These are phyloP conservation scores for Hyaloscypha finlandica DNA, from an alignment of 495 filamentous ascomycete species.

Conservation along the genomic window DNA sequence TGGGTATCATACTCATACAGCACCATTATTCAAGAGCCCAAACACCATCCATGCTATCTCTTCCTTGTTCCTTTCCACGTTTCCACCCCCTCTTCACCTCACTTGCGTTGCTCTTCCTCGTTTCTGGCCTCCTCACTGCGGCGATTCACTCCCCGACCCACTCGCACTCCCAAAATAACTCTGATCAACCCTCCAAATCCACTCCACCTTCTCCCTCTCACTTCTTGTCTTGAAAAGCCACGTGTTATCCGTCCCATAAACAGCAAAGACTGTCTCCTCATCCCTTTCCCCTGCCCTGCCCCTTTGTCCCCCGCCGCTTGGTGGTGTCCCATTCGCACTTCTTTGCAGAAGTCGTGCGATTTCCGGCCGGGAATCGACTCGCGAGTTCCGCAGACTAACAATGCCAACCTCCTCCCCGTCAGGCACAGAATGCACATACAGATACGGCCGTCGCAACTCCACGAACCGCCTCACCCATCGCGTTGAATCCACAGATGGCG, in stretches of 20 bases:
- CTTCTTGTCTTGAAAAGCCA: conserved; percentile 89
- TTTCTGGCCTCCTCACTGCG: conserved; percentile 12
- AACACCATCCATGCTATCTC: background rate
- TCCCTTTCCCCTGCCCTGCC: conserved; percentile 42
- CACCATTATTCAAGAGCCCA: background rate
- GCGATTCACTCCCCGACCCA: conserved; percentile 5
- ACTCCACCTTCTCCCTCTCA: conserved; percentile 89
- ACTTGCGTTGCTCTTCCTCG: background rate
- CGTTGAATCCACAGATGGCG: conserved; percentile 70
- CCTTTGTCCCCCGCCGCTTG: conserved; percentile 25
- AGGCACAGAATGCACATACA: conserved; percentile 81
- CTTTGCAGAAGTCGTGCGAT: conserved; percentile 73
- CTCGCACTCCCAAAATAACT: conserved; percentile 36
- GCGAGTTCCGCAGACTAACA: conserved; percentile 79
- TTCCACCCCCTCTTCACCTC: background rate
- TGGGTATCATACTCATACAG: conserved; percentile 33
- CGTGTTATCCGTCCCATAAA: conserved; percentile 90
- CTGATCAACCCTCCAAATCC: conserved; percentile 82
- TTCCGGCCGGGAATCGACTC: conserved; percentile 86
- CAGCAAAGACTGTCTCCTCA: conserved; percentile 67
- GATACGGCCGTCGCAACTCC: conserved; percentile 87
- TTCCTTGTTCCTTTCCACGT: background rate
- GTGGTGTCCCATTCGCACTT: conserved; percentile 24
- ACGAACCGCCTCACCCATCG: conserved; percentile 90
- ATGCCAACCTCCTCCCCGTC: conserved; percentile 89